Evolutionary conservation across 2,329 filamentous ascomycete genomes (phyloP).

Genomic region (Epichloe coenophiala): DNA sequence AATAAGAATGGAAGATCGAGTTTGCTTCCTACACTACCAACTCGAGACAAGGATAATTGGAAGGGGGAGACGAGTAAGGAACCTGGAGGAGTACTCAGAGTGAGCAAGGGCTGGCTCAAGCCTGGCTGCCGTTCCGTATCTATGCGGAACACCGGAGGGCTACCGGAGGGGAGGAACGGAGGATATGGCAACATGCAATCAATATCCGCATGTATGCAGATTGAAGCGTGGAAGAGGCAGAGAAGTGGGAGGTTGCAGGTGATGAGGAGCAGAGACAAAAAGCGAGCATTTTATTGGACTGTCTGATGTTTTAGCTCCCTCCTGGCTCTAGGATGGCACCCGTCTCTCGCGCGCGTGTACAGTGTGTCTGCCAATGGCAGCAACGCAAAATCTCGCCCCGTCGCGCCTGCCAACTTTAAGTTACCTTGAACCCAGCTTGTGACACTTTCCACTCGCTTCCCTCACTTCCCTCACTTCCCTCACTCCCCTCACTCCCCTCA

Average conservation of each 20-base stretch:
- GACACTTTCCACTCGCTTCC: background rate
- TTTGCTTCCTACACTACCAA: background rate
- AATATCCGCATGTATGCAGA: background rate
- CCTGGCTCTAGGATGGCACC: background rate
- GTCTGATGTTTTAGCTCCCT: background rate
- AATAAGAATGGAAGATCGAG: background rate
- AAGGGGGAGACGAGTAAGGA: background rate
- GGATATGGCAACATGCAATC: background rate
- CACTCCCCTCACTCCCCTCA: background rate
- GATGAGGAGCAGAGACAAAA: slow-evolving; percentile 2
- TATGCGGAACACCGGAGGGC: background rate
- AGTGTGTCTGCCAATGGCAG: slow-evolving; percentile 5
- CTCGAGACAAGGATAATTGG: background rate
- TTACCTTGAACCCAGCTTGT: background rate
- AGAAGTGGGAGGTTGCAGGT: slow-evolving; percentile 1
- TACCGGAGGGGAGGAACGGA: background rate
- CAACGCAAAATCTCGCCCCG: background rate
- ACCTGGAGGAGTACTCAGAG: background rate
- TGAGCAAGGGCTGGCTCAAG: slow-evolving; percentile 1
- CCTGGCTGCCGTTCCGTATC: background rate
- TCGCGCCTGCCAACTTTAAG: background rate
- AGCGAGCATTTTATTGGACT: background rate
- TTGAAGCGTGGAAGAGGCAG: background rate
- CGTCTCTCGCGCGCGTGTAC: background rate
- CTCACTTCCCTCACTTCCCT: background rate